These are phyloP conservation scores for Curvularia eragrostidis DNA, from an alignment of 2,329 filamentous ascomycete species.

Conservation along the genomic window DNA sequence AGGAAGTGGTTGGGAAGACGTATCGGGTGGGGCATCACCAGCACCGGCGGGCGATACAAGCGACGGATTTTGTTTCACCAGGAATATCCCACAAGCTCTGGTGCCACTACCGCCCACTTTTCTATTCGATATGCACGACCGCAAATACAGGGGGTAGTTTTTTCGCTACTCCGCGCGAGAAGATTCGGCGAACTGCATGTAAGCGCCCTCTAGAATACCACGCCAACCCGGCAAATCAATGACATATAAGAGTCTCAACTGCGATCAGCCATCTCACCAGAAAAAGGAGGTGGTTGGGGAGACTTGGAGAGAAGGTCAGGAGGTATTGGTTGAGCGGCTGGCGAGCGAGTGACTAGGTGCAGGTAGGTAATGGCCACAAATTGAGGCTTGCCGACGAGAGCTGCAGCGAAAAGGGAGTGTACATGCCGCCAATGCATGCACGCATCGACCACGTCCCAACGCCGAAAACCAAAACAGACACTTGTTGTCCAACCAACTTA, in stretches of 20 bases:
- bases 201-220: constrained; percentile 26
- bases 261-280: constrained; percentile 4
- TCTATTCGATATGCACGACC: constrained; percentile 30
- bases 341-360: constrained; percentile 27
- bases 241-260: constrained; percentile 1
- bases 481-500: constrained; percentile 30
- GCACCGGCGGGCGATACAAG: constrained; percentile 36
- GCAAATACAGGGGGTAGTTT: constrained; percentile 33
- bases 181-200: constrained; percentile 23
- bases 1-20: constrained; percentile 30
- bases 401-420: constrained; percentile 36
- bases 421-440: constrained; percentile 39
- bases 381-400: constrained; percentile 22
- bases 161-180: constrained; percentile 10
- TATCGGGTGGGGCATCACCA: constrained; percentile 27
- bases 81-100: constrained; percentile 24
- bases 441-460: constrained; percentile 33
- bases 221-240: constrained; percentile 9
- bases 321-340: constrained; percentile 12
- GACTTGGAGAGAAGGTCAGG: background rate
- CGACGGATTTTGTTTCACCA: constrained; percentile 42
- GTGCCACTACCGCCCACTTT: constrained; percentile 28
- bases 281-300: constrained; percentile 4
- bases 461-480: constrained; percentile 14
- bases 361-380: constrained; percentile 26